Conservation (phyloP, 2,329 filamentous ascomycete species). For the Rutstroemia sp. region DNA sequence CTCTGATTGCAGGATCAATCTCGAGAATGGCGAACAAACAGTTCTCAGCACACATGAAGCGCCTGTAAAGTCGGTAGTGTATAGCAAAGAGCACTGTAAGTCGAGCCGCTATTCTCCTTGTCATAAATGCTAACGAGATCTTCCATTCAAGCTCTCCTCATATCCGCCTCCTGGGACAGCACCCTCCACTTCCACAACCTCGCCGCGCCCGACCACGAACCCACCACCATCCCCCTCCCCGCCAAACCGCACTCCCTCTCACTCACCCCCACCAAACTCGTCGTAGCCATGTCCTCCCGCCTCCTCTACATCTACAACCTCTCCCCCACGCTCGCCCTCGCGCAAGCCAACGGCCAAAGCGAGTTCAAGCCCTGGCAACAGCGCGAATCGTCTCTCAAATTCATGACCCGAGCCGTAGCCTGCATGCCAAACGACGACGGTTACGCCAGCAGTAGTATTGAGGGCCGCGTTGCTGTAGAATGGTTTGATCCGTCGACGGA, state of each 20-base stretch:
- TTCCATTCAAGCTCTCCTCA: constrained; percentile 51
- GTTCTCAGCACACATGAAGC: constrained; percentile 71
- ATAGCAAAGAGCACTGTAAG: constrained; percentile 64
- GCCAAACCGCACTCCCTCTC: constrained; percentile 87
- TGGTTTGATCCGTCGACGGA: constrained; percentile 90
- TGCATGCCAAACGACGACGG: constrained; percentile 97
- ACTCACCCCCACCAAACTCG: constrained; percentile 68
- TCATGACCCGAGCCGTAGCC: constrained; percentile 85
- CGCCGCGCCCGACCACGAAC: constrained; percentile 40
- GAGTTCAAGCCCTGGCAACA: constrained; percentile 80
- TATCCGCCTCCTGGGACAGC: constrained; percentile 90
- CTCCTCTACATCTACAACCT: constrained; percentile 95
- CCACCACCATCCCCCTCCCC: constrained; percentile 64
- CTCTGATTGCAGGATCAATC: constrained; percentile 49
- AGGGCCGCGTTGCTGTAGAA: constrained; percentile 91
- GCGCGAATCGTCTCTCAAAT: constrained; percentile 89
- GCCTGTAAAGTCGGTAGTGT: constrained; percentile 77
- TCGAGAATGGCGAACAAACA: constrained; percentile 63
- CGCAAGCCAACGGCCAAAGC: constrained; percentile 37
- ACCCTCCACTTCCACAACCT: constrained; percentile 80
- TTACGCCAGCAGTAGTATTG: constrained; percentile 87
- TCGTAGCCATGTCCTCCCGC: constrained; percentile 91
- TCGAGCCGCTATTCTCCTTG: constrained; percentile 5
- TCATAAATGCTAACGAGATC: not conserved
- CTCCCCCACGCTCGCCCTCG: constrained; percentile 52